A percentile compares a stretch with the other conserved stretches of the same genome.
phyloP scores from a whole-genome alignment of 2,329 filamentous ascomycete species.

The Ophiosphaerella herpotricha region DNA sequence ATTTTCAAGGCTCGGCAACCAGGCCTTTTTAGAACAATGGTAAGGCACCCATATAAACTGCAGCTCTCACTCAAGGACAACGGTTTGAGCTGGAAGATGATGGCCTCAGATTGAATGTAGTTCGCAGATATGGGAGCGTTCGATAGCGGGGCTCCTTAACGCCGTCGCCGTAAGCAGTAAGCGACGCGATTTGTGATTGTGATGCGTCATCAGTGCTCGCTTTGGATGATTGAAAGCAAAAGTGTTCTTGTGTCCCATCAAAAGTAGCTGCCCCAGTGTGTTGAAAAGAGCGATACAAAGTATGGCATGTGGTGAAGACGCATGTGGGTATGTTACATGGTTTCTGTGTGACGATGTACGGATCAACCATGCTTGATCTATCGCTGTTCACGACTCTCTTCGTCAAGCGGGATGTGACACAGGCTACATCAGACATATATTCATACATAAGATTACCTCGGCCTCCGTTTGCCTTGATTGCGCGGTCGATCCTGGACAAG shows the following conservation, averaged over 20 bases:
- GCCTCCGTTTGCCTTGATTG: slow-evolving; percentile 84
- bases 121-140: neutral
- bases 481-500: slow-evolving; percentile 81
- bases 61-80: neutral
- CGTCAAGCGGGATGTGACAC: slow-evolving; percentile 19
- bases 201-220: too few species aligned
- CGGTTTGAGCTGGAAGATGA: neutral
- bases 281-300: too few species aligned
- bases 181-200: slow-evolving; percentile 2
- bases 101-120: neutral
- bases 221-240: too few species aligned
- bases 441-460: slow-evolving; percentile 34
- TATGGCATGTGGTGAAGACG: too few species aligned
- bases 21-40: slow-evolving; percentile 13
- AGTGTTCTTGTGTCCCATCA: too few species aligned
- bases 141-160: too few species aligned
- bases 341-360: neutral
- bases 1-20: slow-evolving; percentile 9
- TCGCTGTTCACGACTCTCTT: neutral
- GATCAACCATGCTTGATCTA: neutral
- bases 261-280: too few species aligned
- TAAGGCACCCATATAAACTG: slow-evolving; percentile 2
- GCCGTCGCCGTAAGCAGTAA: slow-evolving; percentile 10
- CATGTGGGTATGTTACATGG: too few species aligned
- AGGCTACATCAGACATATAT: slow-evolving; percentile 19